Percentiles rank a stretch among this genome's conserved stretches.
phyloP scores from a whole-genome alignment of 441 rosid genomes.

The Lepidium campestre region DNA sequence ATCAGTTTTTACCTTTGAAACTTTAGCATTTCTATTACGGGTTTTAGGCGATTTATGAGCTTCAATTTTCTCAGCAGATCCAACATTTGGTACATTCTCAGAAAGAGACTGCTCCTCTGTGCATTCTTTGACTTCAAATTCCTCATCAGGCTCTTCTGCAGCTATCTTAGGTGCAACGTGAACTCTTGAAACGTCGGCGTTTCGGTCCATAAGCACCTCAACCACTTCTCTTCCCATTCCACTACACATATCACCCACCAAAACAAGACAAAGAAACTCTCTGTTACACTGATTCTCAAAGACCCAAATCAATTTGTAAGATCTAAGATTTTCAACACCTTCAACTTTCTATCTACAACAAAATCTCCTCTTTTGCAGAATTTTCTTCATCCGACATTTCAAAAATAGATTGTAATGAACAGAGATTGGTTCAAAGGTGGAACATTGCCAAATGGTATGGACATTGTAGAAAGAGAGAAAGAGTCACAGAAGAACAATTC shows the following conservation, averaged over 20 bases:
- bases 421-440: neutral
- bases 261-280: neutral
- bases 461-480: neutral
- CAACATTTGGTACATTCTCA: conserved; percentile 26
- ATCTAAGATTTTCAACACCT: conserved; percentile 1
- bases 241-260: conserved; percentile 35
- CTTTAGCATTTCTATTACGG: conserved; percentile 14
- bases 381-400: neutral
- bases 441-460: conserved; percentile 7
- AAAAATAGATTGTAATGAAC: neutral
- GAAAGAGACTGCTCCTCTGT: conserved; percentile 42
- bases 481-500: conserved; percentile 12
- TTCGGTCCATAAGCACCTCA: conserved; percentile 55
- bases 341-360: neutral
- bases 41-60: conserved; percentile 30
- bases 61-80: conserved; percentile 24
- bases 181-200: conserved; percentile 44
- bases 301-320: neutral
- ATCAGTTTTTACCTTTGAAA: conserved; percentile 16
- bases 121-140: conserved; percentile 54
- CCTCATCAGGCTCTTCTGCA: conserved; percentile 48
- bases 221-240: conserved; percentile 75
- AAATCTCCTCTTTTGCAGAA: neutral
- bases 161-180: conserved; percentile 47
- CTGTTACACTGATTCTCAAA: neutral